Evolutionary conservation across 2,329 filamentous ascomycete species (phyloP), one percentile per base, ranked within the genome.

Genomic region (Hypoxylon sp.): DNA sequence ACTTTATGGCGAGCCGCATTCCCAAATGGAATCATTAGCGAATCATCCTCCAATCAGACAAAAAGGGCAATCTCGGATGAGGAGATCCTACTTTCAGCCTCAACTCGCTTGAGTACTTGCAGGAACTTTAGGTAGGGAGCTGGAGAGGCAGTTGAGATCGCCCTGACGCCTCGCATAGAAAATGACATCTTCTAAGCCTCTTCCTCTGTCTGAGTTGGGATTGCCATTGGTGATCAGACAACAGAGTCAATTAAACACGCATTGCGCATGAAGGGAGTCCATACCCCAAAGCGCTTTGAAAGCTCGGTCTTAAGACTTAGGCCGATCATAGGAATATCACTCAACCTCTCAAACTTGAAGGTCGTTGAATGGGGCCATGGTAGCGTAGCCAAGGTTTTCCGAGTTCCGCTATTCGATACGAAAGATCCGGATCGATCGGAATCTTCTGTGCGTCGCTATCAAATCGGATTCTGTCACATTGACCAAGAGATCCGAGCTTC

Each of bases 381-480:
- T 35, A 64, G 59, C 48, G 31, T 33, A 64, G 59, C 50, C 63
- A 63, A 60, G 66, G 42, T 35, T 50, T 26, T 54, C 63, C 54
- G 57, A 37, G 52, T 62, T 61, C 65, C 64, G 62, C 59, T 44
- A 61, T 63, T 67, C 17, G 60, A 65, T 37, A 65, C 48, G 55
- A 50, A 37, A 68, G 69, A 71, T 68, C 69, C 69, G 71, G 71
- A 68, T 73, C 71, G 71, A 73, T 73, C 71, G 71, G 71, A 67
- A 69, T 64, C 65, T 70, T 50, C 60, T 65, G 58, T 68, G 58
- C 59, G 51, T 53, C 64, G 48, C 50, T 55, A 65, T 58, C 53
- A 63, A 63, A 63, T 70, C 67, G 56, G 64, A 60, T 63, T 56
- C 68, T 66, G 58, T 68, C 67, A 72, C 55, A 65, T 71, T 46